Evolutionary conservation across 371 early-diverging fungal genomes (phyloP).

Genomic region (Apophysomyces sp.): DNA sequence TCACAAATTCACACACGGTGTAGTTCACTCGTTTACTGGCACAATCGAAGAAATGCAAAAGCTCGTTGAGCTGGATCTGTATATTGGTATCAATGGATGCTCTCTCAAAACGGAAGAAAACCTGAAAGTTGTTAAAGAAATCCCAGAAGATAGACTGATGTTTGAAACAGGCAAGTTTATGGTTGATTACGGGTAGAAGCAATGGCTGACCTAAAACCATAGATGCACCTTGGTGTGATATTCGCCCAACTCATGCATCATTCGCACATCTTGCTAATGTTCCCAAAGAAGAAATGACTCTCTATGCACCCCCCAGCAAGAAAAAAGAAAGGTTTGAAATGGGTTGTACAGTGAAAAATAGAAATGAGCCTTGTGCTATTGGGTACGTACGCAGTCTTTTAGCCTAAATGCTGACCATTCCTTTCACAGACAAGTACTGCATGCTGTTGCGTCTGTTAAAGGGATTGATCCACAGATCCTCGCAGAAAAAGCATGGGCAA

Average conservation of each 20-base stretch:
- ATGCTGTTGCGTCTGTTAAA: slow-evolving; percentile 59
- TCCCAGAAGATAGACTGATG: slow-evolving; percentile 86
- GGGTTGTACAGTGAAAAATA: slow-evolving; percentile 76
- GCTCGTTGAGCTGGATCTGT: slow-evolving; percentile 77
- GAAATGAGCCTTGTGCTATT: slow-evolving; percentile 86
- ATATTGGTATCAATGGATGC: slow-evolving; percentile 98
- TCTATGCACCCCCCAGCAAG: slow-evolving; percentile 48
- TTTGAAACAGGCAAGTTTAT: slow-evolving; percentile 80
- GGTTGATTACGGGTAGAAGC: not conserved
- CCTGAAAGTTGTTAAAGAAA: slow-evolving; percentile 70
- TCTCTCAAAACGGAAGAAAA: slow-evolving; percentile 90
- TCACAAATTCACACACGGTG: slow-evolving; percentile 70
- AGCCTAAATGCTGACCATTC: not conserved
- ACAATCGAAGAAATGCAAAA: slow-evolving; percentile 73
- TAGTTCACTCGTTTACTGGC: slow-evolving; percentile 96
- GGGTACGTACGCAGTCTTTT: slow-evolving; percentile 41
- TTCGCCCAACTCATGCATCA: slow-evolving; percentile 88
- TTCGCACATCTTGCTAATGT: slow-evolving; percentile 51
- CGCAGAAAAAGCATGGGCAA: slow-evolving; percentile 58
- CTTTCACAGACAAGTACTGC: slow-evolving; percentile 54
- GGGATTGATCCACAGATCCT: slow-evolving; percentile 45
- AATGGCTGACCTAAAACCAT: not conserved
- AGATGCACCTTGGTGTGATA: slow-evolving; percentile 96
- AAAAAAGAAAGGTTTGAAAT: slow-evolving; percentile 77
- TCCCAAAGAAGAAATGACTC: slow-evolving; percentile 24